Percentiles rank a stretch among this genome's conserved stretches.
phyloP scores from a whole-genome alignment of 805 yeast species.

The Candida dajiaensis region DNA sequence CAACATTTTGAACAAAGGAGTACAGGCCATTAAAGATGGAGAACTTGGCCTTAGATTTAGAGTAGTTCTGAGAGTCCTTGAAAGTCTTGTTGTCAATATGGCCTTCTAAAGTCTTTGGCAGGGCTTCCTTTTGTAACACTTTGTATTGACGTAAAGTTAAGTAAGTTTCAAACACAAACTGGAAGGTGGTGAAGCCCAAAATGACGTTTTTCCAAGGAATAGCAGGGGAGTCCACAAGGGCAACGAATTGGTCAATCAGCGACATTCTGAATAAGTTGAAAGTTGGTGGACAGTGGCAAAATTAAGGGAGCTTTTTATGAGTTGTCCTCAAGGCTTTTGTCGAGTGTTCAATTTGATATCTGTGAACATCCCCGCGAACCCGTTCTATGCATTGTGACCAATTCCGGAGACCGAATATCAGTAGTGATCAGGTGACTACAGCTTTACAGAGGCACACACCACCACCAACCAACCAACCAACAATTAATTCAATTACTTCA shows the following conservation, averaged over 20 bases:
- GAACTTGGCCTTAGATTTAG: slow-evolving; percentile 72
- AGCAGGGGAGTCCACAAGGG: slow-evolving; percentile 55
- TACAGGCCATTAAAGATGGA: slow-evolving; percentile 49
- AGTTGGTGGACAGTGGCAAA: neutral
- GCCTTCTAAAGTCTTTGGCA: slow-evolving; percentile 65
- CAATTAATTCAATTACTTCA: neutral
- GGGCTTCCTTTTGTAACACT: slow-evolving; percentile 46
- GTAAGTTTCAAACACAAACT: slow-evolving; percentile 69
- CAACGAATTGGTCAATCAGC: slow-evolving; percentile 35
- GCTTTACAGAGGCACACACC: no score
- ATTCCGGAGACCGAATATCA: no score
- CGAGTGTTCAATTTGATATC: neutral
- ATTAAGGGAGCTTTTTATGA: no score
- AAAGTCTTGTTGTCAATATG: slow-evolving; percentile 71
- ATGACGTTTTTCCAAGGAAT: slow-evolving; percentile 79
- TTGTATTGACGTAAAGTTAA: slow-evolving; percentile 73
- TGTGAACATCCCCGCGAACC: neutral
- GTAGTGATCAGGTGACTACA: no score
- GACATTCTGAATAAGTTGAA: slow-evolving; percentile 12
- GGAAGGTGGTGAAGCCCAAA: slow-evolving; percentile 67
- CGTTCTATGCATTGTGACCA: no score
- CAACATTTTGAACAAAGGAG: slow-evolving; percentile 49
- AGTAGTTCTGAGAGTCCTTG: slow-evolving; percentile 69
- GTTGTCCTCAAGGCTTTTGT: no score
- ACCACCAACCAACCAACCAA: no score